Percentiles rank a stretch among this genome's conserved stretches.
These are phyloP conservation scores for Dipteronia sinensis DNA, from an alignment of 345 rosid species.

Conservation along the genomic window DNA sequence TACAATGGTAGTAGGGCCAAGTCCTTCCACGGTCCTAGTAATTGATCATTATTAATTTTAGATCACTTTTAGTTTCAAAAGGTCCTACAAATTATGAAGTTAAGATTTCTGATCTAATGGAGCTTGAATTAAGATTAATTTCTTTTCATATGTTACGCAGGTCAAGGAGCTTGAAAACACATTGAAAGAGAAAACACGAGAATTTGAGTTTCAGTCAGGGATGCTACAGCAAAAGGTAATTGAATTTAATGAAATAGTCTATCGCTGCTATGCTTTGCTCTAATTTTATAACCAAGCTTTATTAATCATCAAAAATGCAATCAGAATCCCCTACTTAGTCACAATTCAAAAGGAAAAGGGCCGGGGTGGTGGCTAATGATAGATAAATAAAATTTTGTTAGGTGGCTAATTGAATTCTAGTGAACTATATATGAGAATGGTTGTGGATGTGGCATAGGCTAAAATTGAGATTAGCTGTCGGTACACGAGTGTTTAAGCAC, in stretches of 20 bases:
- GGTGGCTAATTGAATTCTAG: too few species aligned
- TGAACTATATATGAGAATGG: too few species aligned
- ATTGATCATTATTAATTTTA: background rate
- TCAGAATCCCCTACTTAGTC: background rate
- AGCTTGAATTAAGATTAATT: background rate
- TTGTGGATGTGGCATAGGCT: background rate
- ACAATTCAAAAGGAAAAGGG: background rate
- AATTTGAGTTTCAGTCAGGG: slow-evolving; percentile 30
- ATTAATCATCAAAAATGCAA: background rate
- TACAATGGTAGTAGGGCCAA: background rate
- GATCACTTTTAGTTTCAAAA: slow-evolving; percentile 1
- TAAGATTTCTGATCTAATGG: background rate
- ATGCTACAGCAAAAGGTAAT: slow-evolving; percentile 42
- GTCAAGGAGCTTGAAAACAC: slow-evolving; percentile 37
- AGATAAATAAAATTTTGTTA: too few species aligned
- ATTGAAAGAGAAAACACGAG: slow-evolving; percentile 31
- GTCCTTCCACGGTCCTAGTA: background rate
- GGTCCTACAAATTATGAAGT: background rate
- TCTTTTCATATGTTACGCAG: slow-evolving; percentile 25
- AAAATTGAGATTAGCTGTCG: background rate
- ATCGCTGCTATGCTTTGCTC: background rate
- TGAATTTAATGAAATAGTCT: background rate
- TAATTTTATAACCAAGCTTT: background rate
- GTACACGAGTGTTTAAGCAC: background rate
- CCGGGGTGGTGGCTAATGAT: background rate